Evolutionary conservation across 2,329 filamentous ascomycete genomes (phyloP).

Genomic region (Ophiocordyceps unilateralis): DNA sequence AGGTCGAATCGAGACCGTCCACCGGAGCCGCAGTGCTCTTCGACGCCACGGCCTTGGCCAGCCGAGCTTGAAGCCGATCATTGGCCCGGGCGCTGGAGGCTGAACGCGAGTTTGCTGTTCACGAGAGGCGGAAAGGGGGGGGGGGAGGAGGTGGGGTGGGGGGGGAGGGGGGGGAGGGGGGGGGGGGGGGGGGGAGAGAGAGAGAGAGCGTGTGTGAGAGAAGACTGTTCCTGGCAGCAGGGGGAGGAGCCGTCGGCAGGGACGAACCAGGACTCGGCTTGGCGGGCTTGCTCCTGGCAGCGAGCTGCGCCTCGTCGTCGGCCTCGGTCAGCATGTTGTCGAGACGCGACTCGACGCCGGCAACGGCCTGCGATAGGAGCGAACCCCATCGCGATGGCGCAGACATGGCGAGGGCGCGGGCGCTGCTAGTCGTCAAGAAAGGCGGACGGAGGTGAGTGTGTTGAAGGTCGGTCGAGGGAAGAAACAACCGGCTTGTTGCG

Average conservation of each 20-base stretch:
- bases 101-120: slow-evolving; percentile 35
- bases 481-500: neutral
- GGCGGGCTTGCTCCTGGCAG: slow-evolving; percentile 6
- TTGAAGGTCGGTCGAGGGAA: neutral
- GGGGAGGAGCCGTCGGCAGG: neutral
- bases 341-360: slow-evolving; percentile 80
- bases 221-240: neutral
- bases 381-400: slow-evolving; percentile 51
- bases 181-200: too few species aligned
- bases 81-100: slow-evolving; percentile 48
- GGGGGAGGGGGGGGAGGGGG: too few species aligned
- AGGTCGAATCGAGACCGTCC: slow-evolving; percentile 25
- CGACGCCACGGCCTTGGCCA: slow-evolving; percentile 73
- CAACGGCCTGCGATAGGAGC: slow-evolving; percentile 77
- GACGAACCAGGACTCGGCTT: slow-evolving; percentile 10
- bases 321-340: slow-evolving; percentile 83
- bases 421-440: neutral
- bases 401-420: slow-evolving; percentile 21
- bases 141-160: too few species aligned
- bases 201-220: neutral
- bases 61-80: slow-evolving; percentile 72
- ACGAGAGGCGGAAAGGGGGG: neutral
- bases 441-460: neutral
- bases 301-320: slow-evolving; percentile 21
- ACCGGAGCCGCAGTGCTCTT: slow-evolving; percentile 27